Base-by-base conservation (phyloP, 495 filamentous ascomycete species). In the Podospora australis region DNA sequence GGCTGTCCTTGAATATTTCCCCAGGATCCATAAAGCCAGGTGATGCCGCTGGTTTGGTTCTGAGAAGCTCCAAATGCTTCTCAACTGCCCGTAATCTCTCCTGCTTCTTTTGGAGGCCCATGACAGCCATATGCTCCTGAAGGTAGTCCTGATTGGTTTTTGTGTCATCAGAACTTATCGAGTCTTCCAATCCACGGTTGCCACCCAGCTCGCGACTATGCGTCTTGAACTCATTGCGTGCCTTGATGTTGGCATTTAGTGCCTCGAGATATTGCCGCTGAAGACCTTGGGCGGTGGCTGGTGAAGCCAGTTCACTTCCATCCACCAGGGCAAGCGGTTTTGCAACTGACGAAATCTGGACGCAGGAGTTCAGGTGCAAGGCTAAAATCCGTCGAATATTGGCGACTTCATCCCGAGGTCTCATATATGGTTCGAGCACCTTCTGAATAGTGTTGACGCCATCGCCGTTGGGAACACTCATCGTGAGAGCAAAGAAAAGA, bases 261-360 rank as follows among this genome's bases (percentile, higher is more conserved):
- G 79, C 79, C 32, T 80, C 65, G 35, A 83, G 58, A 45, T 82
- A 85, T 48, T 79, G 69, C 48, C 61, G 59, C 19, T 70, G 68
- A 1, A 59, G 61, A n/a, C 66, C 69, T 1, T 58, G 58, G 0
- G 63, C 46, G 19, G 57, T 45, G 48, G 50, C 62, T 25, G 30
- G 41, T 28, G 39, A 13, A 46, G 41, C 64, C 17, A 38, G 53
- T 26, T 41, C 45, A 16, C 54, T 56, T 5, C 58, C 24, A 5
- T 70, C 65, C 13, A 68, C 48, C 8, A 76, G 66, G 13, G 65
- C 64, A 22, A 74, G 49, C 4, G 70, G 67, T 16, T 51, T 61
- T 23, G 42, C 49, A 10, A 67, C 46, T n/a, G 61, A 48, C 11
- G 36, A 60, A 39, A 63, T 54, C 10, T 56, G 41, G 32, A 70